Base-by-base conservation (phyloP, 2,329 filamentous ascomycete species). In the Westerdykella sp. region DNA sequence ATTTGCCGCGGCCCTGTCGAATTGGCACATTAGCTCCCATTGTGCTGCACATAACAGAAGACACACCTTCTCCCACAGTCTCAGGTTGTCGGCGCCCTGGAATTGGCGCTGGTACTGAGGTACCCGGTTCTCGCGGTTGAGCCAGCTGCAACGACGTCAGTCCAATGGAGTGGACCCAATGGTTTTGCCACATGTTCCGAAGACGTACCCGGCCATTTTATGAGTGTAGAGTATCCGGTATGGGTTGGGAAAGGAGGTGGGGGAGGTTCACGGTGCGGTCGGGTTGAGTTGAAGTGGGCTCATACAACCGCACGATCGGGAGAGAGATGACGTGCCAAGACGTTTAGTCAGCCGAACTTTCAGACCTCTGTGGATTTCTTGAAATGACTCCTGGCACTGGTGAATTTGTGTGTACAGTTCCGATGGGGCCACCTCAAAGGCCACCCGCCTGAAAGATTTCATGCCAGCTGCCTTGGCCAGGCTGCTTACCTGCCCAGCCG, bases 41-140 rank as follows among this genome's bases (percentile, higher is more conserved):
- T n/a, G 11, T 4, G 34, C 34, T 10, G 15, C 15, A 10, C 2
- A 38, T 18, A 12, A 6, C 10, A 14, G n/a, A 10, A 30, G 30
- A 76, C 83, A 67, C 77, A 90, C 85, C 71, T 89, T 88, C 70
- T 79, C 74, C 85, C 86, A 90, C 67, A 87, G 70, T 61, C 86
- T 81, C 55, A 81, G 70, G 60, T 78, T 80, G 69, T 85, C 85
- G 57, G 86, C 82, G 54, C 77, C 73, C 74, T 89, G 85, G 75
- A 87, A 88, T 57, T 79, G 71, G 63, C 79, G 76, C 77, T 91
- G 86, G 73, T 84, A 77, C 65, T 84, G 61, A 44, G 84, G 84
- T 60, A 90, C 85, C 62, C 77, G 79, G 79, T 91, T 91, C 67
- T 79, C 77, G 69, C 83, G 81, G 78, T 86, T 74, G 73, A 88